Percentiles rank a stretch among this genome's conserved stretches.
Conservation (phyloP, 2,329 filamentous ascomycete species). For the Fusarium newnesense region DNA sequence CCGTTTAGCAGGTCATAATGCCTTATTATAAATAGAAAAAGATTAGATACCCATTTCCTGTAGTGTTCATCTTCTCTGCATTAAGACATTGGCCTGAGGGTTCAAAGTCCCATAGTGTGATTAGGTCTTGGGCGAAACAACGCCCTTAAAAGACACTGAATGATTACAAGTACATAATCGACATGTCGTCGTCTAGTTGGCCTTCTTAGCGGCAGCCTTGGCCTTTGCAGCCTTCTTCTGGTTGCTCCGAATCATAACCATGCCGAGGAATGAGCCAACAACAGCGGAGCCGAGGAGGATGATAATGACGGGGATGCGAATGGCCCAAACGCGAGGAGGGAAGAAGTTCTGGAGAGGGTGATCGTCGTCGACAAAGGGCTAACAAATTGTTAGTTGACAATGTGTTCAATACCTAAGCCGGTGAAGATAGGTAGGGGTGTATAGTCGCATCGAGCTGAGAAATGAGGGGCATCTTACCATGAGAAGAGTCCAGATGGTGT, state of each 20-base stretch:
- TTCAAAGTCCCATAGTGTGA: slow-evolving; percentile 17
- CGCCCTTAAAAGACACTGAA: slow-evolving; percentile 21
- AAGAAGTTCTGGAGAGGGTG: slow-evolving; percentile 96
- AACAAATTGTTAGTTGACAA: slow-evolving; percentile 29
- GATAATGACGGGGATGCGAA: slow-evolving; percentile 97
- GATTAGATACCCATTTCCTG: slow-evolving; percentile 49
- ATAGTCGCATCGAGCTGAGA: slow-evolving; percentile 3
- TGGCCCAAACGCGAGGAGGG: slow-evolving; percentile 97
- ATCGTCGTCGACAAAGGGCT: slow-evolving; percentile 97
- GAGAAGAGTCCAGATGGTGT: slow-evolving; percentile 95
- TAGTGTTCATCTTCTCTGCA: slow-evolving; percentile 26
- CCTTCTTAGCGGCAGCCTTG: slow-evolving; percentile 86
- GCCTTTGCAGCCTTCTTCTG: slow-evolving; percentile 96
- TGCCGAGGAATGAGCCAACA: slow-evolving; percentile 92
- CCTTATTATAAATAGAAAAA: slow-evolving; percentile 50
- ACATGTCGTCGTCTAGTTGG: slow-evolving; percentile 65
- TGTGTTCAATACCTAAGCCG: background rate
- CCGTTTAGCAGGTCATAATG: slow-evolving; percentile 33
- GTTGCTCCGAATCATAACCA: slow-evolving; percentile 99
- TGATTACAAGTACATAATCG: slow-evolving; percentile 39
- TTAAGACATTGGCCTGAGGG: slow-evolving; percentile 7
- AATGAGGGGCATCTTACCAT: slow-evolving; percentile 72
- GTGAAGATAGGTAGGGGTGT: background rate
- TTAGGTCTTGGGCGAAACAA: slow-evolving; percentile 29
- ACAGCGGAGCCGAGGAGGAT: slow-evolving; percentile 91